Conservation (phyloP, 2,329 filamentous ascomycete genomes). For the Talaromyces sp. region DNA sequence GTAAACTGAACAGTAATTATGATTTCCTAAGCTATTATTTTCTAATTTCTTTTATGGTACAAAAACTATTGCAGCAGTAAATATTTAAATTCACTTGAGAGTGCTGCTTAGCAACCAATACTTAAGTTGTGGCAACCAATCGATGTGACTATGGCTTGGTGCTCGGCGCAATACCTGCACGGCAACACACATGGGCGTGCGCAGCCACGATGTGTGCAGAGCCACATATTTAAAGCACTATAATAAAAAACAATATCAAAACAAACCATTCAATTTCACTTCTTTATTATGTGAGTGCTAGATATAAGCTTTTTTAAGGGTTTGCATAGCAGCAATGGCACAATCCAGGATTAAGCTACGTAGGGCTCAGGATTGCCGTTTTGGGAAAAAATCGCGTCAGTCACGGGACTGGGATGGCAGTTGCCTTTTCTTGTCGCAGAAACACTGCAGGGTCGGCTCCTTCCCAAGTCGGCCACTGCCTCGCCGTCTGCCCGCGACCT, state of each 20-base stretch:
- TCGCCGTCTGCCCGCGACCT: neutral
- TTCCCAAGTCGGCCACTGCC: neutral
- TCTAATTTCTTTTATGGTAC: neutral
- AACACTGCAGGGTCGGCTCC: neutral
- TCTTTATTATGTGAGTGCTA: neutral
- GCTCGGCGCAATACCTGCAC: too few relatives aligned
- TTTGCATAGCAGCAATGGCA: neutral
- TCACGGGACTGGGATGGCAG: neutral
- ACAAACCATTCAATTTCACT: neutral
- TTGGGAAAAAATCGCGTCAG: neutral
- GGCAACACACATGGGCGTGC: neutral
- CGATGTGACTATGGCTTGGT: neutral
- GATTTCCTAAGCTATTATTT: neutral
- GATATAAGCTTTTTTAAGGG: neutral
- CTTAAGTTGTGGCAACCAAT: neutral
- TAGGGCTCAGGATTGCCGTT: neutral
- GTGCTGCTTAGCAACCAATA: neutral
- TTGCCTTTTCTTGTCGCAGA: neutral
- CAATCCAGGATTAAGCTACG: neutral
- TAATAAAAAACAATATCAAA: neutral
- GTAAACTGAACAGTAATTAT: neutral
- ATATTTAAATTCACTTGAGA: neutral
- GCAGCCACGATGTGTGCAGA: neutral
- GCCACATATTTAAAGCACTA: neutral
- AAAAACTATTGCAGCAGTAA: neutral